These are phyloP conservation scores for Penicillium steckii DNA, from an alignment of 495 filamentous ascomycete species.

Conservation along the genomic window DNA sequence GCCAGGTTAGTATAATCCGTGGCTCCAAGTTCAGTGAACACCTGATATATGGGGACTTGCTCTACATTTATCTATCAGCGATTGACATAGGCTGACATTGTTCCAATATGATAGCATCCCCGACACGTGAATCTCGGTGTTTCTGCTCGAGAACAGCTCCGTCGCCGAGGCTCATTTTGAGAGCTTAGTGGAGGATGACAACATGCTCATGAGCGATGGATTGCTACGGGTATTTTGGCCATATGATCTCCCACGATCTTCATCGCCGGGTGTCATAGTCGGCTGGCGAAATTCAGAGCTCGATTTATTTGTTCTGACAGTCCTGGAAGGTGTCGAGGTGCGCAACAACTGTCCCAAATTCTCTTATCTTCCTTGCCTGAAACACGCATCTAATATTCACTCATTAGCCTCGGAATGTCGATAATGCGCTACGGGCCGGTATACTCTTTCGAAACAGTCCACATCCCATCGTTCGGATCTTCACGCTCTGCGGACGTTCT, in stretches of 20 bases:
- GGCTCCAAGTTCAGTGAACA: not conserved
- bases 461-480: conserved; percentile 78
- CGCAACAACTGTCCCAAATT: conserved; percentile 3
- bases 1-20: conserved; percentile 49
- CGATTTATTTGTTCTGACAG: conserved; percentile 85
- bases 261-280: conserved; percentile 78
- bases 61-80: not conserved
- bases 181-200: conserved; percentile 67
- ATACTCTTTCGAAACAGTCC: conserved; percentile 80
- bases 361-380: not conserved
- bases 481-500: conserved; percentile 76
- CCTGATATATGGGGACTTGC: not conserved
- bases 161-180: conserved; percentile 92
- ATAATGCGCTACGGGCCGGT: conserved; percentile 80
- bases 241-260: conserved; percentile 72
- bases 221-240: conserved; percentile 99
- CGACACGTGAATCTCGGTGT: conserved; percentile 78
- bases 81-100: conserved; percentile 6
- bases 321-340: conserved; percentile 91
- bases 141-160: conserved; percentile 92
- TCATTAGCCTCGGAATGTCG: conserved; percentile 67
- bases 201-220: conserved; percentile 77
- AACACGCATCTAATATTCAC: conserved; percentile 7
- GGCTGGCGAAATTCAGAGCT: conserved; percentile 93
- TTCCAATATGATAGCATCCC: conserved; percentile 64